Conservation (phyloP, 1,284 basidiomycete species). For the Laetiporus sulphureus region DNA sequence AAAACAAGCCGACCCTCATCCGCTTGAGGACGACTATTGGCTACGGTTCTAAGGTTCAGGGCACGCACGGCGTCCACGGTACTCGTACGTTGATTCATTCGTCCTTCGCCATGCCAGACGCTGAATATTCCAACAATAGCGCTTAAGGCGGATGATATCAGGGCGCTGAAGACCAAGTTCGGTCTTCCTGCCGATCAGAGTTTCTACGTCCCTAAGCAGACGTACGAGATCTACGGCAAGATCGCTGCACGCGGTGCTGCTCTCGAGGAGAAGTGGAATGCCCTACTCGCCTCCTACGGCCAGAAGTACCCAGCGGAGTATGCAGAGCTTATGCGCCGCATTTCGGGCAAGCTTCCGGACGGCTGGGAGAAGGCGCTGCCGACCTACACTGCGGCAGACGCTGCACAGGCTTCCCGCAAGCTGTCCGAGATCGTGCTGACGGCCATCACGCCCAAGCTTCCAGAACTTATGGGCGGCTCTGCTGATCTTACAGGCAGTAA, state of each 20-base stretch:
- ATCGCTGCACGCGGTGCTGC: constrained; percentile 69
- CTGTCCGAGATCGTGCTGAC: constrained; percentile 87
- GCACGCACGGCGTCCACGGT: constrained; percentile 92
- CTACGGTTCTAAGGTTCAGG: constrained; percentile 88
- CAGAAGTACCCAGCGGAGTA: constrained; percentile 81
- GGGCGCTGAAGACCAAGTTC: constrained; percentile 78
- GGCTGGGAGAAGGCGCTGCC: constrained; percentile 88
- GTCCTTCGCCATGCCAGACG: background rate
- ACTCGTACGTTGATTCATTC: constrained; percentile 52
- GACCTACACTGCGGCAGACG: constrained; percentile 74
- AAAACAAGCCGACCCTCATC: constrained; percentile 84
- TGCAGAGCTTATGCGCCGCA: constrained; percentile 81
- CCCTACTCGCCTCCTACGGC: constrained; percentile 65
- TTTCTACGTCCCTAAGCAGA: constrained; percentile 77
- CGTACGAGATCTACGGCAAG: constrained; percentile 64
- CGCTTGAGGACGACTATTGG: constrained; percentile 88
- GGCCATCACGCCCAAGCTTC: constrained; percentile 67
- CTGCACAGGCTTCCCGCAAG: constrained; percentile 89
- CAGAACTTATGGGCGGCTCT: constrained; percentile 86
- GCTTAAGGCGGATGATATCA: constrained; percentile 90
- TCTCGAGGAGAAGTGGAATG: constrained; percentile 73
- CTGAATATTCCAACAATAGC: constrained; percentile 35
- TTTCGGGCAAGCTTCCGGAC: constrained; percentile 76
- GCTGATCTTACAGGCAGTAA: constrained; percentile 93
- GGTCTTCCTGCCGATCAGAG: constrained; percentile 76